These are phyloP conservation scores for Acorus gramineus DNA, from an alignment of 106 monocot genomes.

Conservation along the genomic window DNA sequence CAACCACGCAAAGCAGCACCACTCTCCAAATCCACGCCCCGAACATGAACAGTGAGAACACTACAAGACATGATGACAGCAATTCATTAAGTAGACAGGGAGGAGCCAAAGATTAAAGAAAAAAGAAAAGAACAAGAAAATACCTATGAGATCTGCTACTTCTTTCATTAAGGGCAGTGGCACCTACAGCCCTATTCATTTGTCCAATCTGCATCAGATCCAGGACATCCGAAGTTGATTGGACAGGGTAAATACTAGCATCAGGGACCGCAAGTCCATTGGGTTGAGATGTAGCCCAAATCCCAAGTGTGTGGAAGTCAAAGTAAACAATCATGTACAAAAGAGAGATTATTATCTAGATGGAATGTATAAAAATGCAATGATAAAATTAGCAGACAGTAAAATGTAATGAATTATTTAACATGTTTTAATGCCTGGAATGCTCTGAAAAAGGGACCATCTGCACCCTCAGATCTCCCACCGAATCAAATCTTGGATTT, in stretches of 20 bases:
- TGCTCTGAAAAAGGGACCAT: no score
- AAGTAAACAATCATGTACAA: slow-evolving; percentile 10
- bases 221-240: slow-evolving; percentile 79
- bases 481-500: no score
- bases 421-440: no score
- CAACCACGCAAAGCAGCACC: slow-evolving; percentile 62
- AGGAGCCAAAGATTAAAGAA: not conserved
- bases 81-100: not conserved
- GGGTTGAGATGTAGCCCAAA: slow-evolving; percentile 72
- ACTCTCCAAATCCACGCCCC: slow-evolving; percentile 65
- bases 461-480: no score
- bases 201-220: slow-evolving; percentile 75
- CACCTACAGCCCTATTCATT: slow-evolving; percentile 75
- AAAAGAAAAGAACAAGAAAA: not conserved
- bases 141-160: slow-evolving; percentile 97
- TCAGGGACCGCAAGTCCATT: slow-evolving; percentile 93
- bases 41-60: slow-evolving; percentile 84
- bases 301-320: slow-evolving; percentile 71
- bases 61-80: slow-evolving; percentile 26
- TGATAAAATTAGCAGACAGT: no score
- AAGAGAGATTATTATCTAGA: not conserved
- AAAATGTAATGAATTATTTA: no score
- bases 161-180: slow-evolving; percentile 93
- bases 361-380: no score
- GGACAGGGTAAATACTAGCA: slow-evolving; percentile 75